A percentile compares a stretch with the other conserved stretches of the same genome.
phyloP scores from a whole-genome alignment of 306 rosid genomes.

The Alnus glutinosa region DNA sequence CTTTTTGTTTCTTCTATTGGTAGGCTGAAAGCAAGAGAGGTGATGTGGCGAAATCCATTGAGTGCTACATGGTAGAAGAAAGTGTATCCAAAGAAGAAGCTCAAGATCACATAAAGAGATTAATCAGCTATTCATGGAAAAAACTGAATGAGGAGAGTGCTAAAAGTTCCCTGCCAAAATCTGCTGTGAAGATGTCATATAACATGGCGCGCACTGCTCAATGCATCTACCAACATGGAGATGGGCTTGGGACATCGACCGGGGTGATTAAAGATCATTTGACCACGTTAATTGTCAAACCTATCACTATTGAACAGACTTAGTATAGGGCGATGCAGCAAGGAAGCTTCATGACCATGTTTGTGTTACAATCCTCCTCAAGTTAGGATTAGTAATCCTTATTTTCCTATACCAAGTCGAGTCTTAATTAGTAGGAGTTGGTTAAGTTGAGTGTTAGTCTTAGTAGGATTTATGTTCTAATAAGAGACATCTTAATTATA shows the following conservation, averaged over 20 bases:
- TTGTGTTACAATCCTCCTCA: too few relatives aligned
- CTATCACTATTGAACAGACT: constrained; percentile 13
- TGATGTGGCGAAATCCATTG: constrained; percentile 31
- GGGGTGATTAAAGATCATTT: constrained; percentile 29
- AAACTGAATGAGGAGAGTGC: constrained; percentile 22
- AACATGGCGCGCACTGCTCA: constrained; percentile 40
- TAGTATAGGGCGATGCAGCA: too few relatives aligned
- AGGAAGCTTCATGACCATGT: too few relatives aligned
- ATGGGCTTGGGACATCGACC: constrained; percentile 31
- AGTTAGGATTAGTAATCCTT: too few relatives aligned
- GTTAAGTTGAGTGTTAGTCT: too few relatives aligned
- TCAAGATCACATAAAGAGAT: not conserved
- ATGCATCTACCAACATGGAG: constrained; percentile 28
- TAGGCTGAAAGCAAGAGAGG: constrained; percentile 37
- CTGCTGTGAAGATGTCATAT: constrained; percentile 5
- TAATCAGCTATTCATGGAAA: constrained; percentile 26
- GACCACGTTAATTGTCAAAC: constrained; percentile 19
- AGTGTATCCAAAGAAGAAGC: constrained; percentile 31
- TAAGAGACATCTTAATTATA: too few relatives aligned
- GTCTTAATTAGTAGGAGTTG: too few relatives aligned
- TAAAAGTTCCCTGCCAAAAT: constrained; percentile 16
- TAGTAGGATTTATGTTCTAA: too few relatives aligned
- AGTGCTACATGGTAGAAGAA: constrained; percentile 31
- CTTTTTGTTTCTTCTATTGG: not conserved
- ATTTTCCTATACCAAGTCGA: too few relatives aligned